Conservation (phyloP, 2,329 filamentous ascomycete species). For the Ophiostoma angusticollis region DNA sequence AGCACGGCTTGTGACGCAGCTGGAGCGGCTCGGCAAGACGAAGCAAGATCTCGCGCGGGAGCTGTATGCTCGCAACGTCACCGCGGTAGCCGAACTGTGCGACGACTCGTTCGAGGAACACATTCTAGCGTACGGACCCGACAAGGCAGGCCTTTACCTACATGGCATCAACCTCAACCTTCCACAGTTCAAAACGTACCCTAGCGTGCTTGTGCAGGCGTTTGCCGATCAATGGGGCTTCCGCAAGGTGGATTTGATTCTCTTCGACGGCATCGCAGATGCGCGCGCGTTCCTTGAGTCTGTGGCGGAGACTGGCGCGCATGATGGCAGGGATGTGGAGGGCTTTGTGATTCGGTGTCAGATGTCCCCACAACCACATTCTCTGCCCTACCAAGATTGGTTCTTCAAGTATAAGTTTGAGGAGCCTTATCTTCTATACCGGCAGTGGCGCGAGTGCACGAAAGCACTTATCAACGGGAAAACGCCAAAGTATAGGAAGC, state of each 20-base stretch:
- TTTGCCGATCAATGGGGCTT: conserved; percentile 94
- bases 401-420: conserved; percentile 99
- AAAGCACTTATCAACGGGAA: conserved; percentile 72
- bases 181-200: conserved; percentile 81
- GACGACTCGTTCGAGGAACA: conserved; percentile 96
- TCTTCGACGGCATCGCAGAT: conserved; percentile 59
- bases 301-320: conserved; percentile 77
- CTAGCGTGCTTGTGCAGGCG: conserved; percentile 66
- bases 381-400: conserved; percentile 66
- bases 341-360: conserved; percentile 93
- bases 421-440: conserved; percentile 96
- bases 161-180: conserved; percentile 94
- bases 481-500: conserved; percentile 69
- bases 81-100: conserved; percentile 89
- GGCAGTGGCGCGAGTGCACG: conserved; percentile 96
- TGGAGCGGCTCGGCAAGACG: conserved; percentile 64
- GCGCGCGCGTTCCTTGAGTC: conserved; percentile 73
- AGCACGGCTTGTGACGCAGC: conserved; percentile 66
- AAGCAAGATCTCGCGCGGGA: conserved; percentile 65
- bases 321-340: conserved; percentile 85
- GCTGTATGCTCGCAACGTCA: conserved; percentile 71
- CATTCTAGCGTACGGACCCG: conserved; percentile 74
- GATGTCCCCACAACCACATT: conserved; percentile 38
- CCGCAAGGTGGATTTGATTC: conserved; percentile 69
- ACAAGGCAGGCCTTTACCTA: conserved; percentile 79